phyloP scores from a whole-genome alignment of 2,329 filamentous ascomycete species.

The Lachnellula suecica region DNA sequence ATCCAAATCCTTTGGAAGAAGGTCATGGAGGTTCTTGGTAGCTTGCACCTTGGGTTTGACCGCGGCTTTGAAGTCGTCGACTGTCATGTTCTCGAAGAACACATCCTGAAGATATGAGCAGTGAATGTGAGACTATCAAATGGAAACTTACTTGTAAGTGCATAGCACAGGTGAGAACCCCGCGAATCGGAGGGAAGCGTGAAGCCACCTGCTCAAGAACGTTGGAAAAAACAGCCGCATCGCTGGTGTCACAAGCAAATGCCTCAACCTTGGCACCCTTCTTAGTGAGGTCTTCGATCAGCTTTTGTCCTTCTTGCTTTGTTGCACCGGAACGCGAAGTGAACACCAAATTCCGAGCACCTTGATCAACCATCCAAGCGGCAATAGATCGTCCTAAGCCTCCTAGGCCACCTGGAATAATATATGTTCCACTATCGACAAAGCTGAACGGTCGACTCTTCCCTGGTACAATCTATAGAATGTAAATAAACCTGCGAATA shows the following conservation, averaged over 20 bases:
- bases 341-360: slow-evolving; percentile 11
- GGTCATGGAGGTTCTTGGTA: slow-evolving; percentile 14
- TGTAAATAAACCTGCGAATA: no score
- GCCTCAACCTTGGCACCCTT: slow-evolving; percentile 39
- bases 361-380: slow-evolving; percentile 5
- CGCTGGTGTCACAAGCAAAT: slow-evolving; percentile 45
- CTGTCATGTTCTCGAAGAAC: slow-evolving; percentile 31
- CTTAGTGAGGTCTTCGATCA: slow-evolving; percentile 3
- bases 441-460: neutral
- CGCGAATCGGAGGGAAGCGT: slow-evolving; percentile 38
- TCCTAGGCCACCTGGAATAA: slow-evolving; percentile 25
- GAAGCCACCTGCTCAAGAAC: slow-evolving; percentile 25
- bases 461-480: neutral
- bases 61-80: slow-evolving; percentile 33
- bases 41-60: slow-evolving; percentile 34
- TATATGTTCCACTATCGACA: slow-evolving; percentile 15
- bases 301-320: neutral
- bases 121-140: no score
- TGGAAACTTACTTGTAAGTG: no score
- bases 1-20: slow-evolving; percentile 29
- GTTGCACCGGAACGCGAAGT: slow-evolving; percentile 18
- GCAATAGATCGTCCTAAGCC: slow-evolving; percentile 20
- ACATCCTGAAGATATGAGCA: neutral
- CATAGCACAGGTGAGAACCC: slow-evolving; percentile 46
- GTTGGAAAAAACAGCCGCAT: slow-evolving; percentile 29